phyloP scores from a whole-genome alignment of 495 filamentous ascomycete species.

The Talaromyces liani region DNA sequence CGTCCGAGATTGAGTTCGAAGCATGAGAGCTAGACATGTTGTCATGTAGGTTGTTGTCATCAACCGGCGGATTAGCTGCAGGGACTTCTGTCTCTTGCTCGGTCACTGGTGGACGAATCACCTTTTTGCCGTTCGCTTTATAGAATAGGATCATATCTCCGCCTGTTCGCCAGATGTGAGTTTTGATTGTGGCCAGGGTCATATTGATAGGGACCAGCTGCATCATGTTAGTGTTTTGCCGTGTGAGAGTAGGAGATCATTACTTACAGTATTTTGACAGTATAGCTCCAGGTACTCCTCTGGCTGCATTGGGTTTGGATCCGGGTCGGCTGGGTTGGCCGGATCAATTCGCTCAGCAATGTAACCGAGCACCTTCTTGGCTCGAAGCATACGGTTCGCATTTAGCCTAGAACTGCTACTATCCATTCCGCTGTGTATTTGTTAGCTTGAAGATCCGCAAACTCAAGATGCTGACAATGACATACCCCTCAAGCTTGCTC shows the following conservation, averaged over 20 bases:
- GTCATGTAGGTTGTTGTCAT: constrained; percentile 14
- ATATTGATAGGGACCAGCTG: constrained; percentile 63
- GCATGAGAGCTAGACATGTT: neutral
- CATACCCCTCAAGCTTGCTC: constrained; percentile 51
- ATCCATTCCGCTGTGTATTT: constrained; percentile 18
- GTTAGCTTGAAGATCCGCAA: constrained; percentile 3
- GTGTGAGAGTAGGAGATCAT: neutral
- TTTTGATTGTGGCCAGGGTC: constrained; percentile 83
- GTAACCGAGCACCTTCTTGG: constrained; percentile 91
- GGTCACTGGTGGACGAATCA: constrained; percentile 16
- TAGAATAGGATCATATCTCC: constrained; percentile 87
- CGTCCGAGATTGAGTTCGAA: neutral
- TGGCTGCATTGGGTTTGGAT: constrained; percentile 58
- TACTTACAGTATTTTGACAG: constrained; percentile 79
- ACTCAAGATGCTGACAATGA: neutral
- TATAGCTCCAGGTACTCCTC: constrained; percentile 93
- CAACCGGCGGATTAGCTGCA: neutral
- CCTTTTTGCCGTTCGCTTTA: constrained; percentile 76
- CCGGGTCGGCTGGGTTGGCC: constrained; percentile 38
- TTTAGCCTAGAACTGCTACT: constrained; percentile 77
- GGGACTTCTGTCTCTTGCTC: neutral
- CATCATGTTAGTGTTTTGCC: neutral
- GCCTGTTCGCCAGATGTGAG: constrained; percentile 86
- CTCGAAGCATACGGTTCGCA: constrained; percentile 91
- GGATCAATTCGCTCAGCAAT: constrained; percentile 86